These are phyloP conservation scores for Zasmidium citrigriseum DNA, from an alignment of 2,329 filamentous ascomycete species.

Conservation along the genomic window DNA sequence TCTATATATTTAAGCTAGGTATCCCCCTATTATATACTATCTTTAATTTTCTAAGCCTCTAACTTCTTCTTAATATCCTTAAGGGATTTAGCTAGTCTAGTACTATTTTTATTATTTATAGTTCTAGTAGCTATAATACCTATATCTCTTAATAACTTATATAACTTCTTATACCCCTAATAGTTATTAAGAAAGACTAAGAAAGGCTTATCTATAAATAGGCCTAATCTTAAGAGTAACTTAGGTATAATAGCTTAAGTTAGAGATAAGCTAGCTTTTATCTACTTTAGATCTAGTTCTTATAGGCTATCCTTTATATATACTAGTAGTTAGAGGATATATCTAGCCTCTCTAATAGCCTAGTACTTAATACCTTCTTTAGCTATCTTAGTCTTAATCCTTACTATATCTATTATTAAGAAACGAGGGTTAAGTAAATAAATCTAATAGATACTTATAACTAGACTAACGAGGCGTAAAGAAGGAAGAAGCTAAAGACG, in stretches of 20 bases:
- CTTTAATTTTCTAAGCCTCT: neutral
- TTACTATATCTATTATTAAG: neutral
- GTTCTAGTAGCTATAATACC: neutral
- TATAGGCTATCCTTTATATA: neutral
- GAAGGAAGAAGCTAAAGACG: no score
- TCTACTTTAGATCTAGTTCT: neutral
- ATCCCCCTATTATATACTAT: neutral
- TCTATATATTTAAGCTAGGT: neutral
- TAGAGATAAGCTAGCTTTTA: neutral
- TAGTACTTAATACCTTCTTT: neutral
- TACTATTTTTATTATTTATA: neutral
- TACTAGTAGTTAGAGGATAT: neutral
- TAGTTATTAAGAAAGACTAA: neutral
- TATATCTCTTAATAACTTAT: neutral
- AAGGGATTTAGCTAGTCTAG: neutral
- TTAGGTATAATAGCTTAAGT: neutral
- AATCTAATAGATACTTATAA: neutral
- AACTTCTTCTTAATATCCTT: neutral
- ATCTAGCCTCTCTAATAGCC: neutral
- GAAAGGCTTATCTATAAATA: neutral
- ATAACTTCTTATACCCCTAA: neutral
- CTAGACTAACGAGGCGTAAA: neutral
- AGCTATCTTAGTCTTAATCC: no score
- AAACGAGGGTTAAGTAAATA: neutral
- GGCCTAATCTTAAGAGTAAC: neutral